Evolutionary conservation across 2,329 filamentous ascomycete genomes (phyloP).

Genomic region (Didymella lethalis): DNA sequence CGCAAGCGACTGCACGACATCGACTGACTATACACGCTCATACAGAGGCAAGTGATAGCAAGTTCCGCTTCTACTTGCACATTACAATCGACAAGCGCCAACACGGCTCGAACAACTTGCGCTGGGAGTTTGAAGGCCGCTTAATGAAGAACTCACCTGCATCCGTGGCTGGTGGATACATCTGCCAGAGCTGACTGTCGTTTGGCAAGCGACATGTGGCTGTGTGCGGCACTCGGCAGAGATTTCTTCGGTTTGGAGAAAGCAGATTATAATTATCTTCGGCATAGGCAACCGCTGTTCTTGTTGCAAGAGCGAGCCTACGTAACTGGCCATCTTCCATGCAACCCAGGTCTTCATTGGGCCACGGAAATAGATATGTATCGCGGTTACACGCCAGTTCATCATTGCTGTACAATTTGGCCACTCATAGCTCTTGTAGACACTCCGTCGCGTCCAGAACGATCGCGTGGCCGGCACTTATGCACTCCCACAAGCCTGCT

Average conservation of each 20-base stretch:
- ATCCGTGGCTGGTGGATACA: not conserved
- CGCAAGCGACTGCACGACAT: not conserved
- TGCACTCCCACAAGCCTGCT: constrained; percentile 9
- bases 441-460: constrained; percentile 9
- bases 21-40: not conserved
- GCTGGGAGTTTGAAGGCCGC: not conserved
- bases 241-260: not conserved
- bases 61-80: not conserved
- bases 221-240: constrained; percentile 2
- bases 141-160: not conserved
- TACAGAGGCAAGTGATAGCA: not conserved
- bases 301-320: constrained; percentile 4
- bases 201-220: constrained; percentile 11
- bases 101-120: not conserved
- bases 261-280: not conserved
- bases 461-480: constrained; percentile 10
- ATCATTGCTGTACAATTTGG: constrained; percentile 9
- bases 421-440: constrained; percentile 8
- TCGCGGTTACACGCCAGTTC: constrained; percentile 4
- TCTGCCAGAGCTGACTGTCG: not conserved
- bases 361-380: constrained; percentile 9
- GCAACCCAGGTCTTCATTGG: not conserved
- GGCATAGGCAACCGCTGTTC: not conserved
- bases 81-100: not conserved
- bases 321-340: not conserved